These are phyloP conservation scores for Penicillium psychrosexuale DNA, from an alignment of 2,329 filamentous ascomycete species.

Conservation along the genomic window DNA sequence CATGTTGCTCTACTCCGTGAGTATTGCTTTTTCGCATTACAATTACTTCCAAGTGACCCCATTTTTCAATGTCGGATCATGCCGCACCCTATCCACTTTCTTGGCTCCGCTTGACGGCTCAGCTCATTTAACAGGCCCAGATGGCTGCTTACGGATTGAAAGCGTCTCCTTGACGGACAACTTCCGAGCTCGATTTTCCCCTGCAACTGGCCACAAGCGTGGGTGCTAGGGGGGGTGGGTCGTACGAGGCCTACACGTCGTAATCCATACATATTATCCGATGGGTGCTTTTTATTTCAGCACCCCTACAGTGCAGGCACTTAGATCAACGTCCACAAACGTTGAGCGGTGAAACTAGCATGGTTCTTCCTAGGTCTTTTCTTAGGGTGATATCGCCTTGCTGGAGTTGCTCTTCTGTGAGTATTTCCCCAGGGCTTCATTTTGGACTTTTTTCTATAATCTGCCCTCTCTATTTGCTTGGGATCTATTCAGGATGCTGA, in stretches of 20 bases:
- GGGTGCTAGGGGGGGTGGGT: slow-evolving; percentile 8
- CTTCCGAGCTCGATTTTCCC: slow-evolving; percentile 13
- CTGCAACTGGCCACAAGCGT: background rate
- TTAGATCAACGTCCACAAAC: slow-evolving; percentile 10
- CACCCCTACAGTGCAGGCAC: slow-evolving; percentile 8
- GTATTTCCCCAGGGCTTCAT: slow-evolving; percentile 1
- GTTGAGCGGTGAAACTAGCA: slow-evolving; percentile 18
- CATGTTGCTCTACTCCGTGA: no score
- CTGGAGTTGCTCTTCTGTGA: slow-evolving; percentile 16
- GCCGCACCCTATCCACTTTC: slow-evolving; percentile 9
- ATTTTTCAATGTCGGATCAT: slow-evolving; percentile 13
- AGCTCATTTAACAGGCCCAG: background rate
- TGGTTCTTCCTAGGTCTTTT: slow-evolving; percentile 11
- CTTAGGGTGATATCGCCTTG: slow-evolving; percentile 8
- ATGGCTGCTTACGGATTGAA: background rate
- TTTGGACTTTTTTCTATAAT: background rate
- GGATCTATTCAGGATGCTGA: slow-evolving; percentile 23
- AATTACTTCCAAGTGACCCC: background rate
- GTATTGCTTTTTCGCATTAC: background rate
- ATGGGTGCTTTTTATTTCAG: slow-evolving; percentile 9
- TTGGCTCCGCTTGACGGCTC: slow-evolving; percentile 11
- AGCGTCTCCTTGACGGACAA: slow-evolving; percentile 15
- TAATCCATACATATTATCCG: slow-evolving; percentile 5
- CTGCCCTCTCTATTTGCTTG: background rate
- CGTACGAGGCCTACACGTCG: background rate